Conservation (phyloP, 2,329 filamentous ascomycete genomes). For the Aspergillus jensenii region DNA sequence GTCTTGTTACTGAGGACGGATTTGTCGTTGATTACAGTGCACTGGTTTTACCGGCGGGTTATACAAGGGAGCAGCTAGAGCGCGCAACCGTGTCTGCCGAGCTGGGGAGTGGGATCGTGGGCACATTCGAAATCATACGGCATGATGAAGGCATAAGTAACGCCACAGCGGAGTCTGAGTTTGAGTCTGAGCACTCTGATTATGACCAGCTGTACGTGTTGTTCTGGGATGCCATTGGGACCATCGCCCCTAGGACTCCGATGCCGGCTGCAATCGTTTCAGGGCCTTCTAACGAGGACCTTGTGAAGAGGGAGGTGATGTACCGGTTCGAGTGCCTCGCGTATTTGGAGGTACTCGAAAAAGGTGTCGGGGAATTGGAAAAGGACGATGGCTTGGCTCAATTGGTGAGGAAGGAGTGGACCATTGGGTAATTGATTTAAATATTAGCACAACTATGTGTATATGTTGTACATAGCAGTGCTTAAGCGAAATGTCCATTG, state of each 20-base stretch:
- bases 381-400: not conserved
- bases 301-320: not conserved
- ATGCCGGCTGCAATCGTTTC: constrained; percentile 1
- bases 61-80: not conserved
- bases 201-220: not conserved
- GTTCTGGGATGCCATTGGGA: not conserved
- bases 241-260: not conserved
- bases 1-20: not conserved
- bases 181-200: not conserved
- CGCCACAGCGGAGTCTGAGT: not conserved
- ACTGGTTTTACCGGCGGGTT: not conserved
- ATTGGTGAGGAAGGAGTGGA: not conserved
- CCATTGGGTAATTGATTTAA: not conserved
- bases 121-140: not conserved
- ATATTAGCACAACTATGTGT: no score
- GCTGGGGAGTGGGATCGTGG: not conserved
- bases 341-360: constrained; percentile 1
- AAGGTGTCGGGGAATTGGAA: not conserved
- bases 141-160: not conserved
- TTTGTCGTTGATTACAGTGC: constrained; percentile 1
- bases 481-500: no score
- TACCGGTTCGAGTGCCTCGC: constrained; percentile 3
- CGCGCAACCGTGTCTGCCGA: not conserved
- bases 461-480: no score
- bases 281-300: not conserved